Evolutionary conservation across 208 protist genomes (phyloP), one percentile per base, ranked within the genome.

Genomic region (Naegleria lovaniensis): DNA sequence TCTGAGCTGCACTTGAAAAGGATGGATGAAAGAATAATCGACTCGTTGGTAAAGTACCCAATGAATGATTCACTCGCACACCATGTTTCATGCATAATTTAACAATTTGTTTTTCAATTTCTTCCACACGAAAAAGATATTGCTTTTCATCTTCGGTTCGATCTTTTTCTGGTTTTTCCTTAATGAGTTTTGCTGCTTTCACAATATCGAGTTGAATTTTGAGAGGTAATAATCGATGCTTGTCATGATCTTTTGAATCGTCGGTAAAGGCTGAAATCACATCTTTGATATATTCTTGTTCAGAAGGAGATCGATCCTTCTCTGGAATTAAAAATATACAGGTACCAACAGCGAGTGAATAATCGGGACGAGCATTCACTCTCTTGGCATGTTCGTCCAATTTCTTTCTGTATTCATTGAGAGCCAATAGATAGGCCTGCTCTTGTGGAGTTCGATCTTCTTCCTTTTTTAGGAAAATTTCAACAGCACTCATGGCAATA

Each of bases 401-500:
- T 29, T 13, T 25, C 15, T 5, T 51, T 51, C 39, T 87, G 41
- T 87, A 87, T 15, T 87, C 29, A 51, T 51, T 22, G 4, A 87
- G 15, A 11, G 83, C 83, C 7, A 87, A 36, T 7, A 87, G 5
- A 15, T 87, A 87, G 1, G 83, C 83, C 52, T 87, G 40, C 19
- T 87, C 83, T 13, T 87, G 29, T 41, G 83, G 83, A 22, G 83
- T 87, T 40, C 36, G 83, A 36, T 52, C 39, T 9, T 51, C 33
- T 25, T 40, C 39, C 15, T 87, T 38, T n/a, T 87, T 87, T 0
- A 87, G 39, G 33, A 52, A 87, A 51, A 87, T 87, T 52, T 87
- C 83, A 33, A 36, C 40, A 36, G 83, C 83, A 87, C 83, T 87
- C 36, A 87, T 41, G 11, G 83, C 83, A 87, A 87, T 87, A 51